Conservation (phyloP, 352 stramenopile genomes). For the Phytophthora fragariae region DNA sequence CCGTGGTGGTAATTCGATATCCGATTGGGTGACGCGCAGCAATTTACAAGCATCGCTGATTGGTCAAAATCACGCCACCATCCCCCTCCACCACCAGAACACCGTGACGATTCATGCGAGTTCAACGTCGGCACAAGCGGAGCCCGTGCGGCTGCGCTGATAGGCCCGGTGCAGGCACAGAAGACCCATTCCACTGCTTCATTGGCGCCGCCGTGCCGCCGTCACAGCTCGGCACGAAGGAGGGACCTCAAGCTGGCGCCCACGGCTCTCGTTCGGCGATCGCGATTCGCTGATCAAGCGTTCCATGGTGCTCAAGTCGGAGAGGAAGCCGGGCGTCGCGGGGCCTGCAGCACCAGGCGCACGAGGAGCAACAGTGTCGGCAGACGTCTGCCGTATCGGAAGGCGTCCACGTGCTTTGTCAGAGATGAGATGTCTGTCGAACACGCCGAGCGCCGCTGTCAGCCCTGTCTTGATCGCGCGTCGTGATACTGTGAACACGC, state of each 20-base stretch:
- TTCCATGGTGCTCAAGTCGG: conserved; percentile 15
- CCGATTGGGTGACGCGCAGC: conserved; percentile 18
- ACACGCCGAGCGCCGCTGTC: conserved; percentile 14
- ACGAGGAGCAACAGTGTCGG: background rate
- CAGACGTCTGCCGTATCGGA: background rate
- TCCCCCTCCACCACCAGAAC: conserved; percentile 35
- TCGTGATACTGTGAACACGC: conserved; percentile 10
- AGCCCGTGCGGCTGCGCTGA: conserved; percentile 17
- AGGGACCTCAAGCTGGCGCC: conserved; percentile 26
- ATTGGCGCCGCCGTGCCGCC: conserved; percentile 23
- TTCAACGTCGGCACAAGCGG: conserved; percentile 9
- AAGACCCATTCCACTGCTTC: conserved; percentile 23
- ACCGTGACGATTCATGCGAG: background rate
- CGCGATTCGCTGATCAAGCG: background rate
- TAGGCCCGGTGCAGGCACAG: conserved; percentile 11
- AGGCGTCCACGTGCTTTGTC: background rate
- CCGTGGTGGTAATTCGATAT: conserved; percentile 26
- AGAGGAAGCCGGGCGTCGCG: conserved; percentile 23
- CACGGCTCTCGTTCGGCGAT: background rate
- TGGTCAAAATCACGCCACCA: conserved; percentile 18
- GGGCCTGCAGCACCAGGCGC: conserved; percentile 25
- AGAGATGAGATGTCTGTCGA: background rate
- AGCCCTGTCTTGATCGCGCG: background rate
- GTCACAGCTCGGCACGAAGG: conserved; percentile 12
- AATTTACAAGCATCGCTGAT: conserved; percentile 1